Base-by-base conservation (phyloP, 2,329 filamentous ascomycete species). In the Penicillium psychrosexuale region DNA sequence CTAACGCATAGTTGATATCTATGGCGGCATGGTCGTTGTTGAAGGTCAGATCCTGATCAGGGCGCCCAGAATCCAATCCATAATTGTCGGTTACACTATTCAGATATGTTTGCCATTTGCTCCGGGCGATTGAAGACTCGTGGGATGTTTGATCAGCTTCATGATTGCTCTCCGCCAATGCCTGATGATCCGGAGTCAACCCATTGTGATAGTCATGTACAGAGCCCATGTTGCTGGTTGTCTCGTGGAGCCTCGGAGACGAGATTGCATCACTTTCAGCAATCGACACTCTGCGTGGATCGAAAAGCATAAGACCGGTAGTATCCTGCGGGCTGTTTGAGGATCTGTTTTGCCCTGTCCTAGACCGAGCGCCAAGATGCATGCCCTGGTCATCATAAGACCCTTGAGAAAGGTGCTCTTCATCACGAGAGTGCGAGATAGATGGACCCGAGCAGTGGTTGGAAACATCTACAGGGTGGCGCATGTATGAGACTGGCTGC, bases 21-120 rank as follows among this genome's bases (percentile, higher is more conserved):
- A 92, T 85, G 15, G 88, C 88, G 47, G 82, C 82, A 30, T 76
- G 73, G 61, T 93, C 89, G 65, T 91, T 83, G 62, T 92, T 92
- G 47, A 80, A 82, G 28, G 84, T 84, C 1, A 89, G 75, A 63
- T 93, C 89, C 19, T 84, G 74, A 71, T 93, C 89, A 9, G 81
- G 80, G 57, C 84, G 78, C 0, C 89, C 90, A 53, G 83, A 78
- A 66, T 93, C 90, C 56, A 88, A 82, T 6, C 90, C 89, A 67
- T 89, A 91, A 50, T 73, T 71, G 31, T 74, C 68, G 8, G 67
- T 68, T n/a, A 72, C 68, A 17, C 62, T 70, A 7, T 61, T 71
- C 22, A 71, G 60, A 55, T 72, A 69, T 5, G 64, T 60, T 3
- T 68, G 63, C 69, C 68, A 70, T 55, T 68, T 70, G 47, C 51